Percentiles rank a stretch among this genome's conserved stretches.
These are phyloP conservation scores for Podospora pseudocomata DNA, from an alignment of 495 filamentous ascomycete genomes.

Conservation along the genomic window DNA sequence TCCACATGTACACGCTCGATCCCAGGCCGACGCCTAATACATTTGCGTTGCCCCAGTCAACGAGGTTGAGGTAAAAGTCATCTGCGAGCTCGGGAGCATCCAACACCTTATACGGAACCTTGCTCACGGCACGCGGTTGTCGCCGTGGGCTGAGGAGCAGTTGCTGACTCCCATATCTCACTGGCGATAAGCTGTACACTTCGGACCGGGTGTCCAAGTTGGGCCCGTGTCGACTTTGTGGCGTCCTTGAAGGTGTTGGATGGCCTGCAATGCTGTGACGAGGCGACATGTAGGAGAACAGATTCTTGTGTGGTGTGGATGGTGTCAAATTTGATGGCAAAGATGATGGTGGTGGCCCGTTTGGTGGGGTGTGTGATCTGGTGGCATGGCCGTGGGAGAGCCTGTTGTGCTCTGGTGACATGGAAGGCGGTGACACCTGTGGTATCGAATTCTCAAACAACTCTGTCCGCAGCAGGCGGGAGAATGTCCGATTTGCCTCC, in stretches of 20 bases:
- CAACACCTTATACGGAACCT: conserved; percentile 95
- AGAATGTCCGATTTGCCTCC: conserved; percentile 90
- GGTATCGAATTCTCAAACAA: conserved; percentile 87
- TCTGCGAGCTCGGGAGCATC: conserved; percentile 95
- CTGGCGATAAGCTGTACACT: conserved; percentile 88
- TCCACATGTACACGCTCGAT: conserved; percentile 98
- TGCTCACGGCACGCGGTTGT: conserved; percentile 81
- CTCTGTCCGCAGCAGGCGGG: conserved; percentile 81
- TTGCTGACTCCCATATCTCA: conserved; percentile 82
- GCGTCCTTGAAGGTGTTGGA: conserved; percentile 82
- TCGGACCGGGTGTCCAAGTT: conserved; percentile 86
- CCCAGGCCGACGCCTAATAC: conserved; percentile 88
- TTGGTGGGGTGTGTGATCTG: conserved; percentile 77
- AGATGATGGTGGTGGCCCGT: conserved; percentile 48
- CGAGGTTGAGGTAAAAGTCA: conserved; percentile 95
- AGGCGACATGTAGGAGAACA: conserved; percentile 88
- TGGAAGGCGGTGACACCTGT: conserved; percentile 64
- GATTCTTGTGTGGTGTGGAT: conserved; percentile 93
- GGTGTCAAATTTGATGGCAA: conserved; percentile 72
- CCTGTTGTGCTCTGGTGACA: conserved; percentile 61
- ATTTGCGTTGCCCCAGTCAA: conserved; percentile 97
- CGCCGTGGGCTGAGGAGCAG: conserved; percentile 88
- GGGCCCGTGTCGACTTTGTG: conserved; percentile 76
- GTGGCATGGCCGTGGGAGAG: conserved; percentile 51
- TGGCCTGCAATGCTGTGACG: conserved; percentile 68